Evolutionary conservation across 108 stramenopile genomes (phyloP).

Genomic region (Chaetoceros tenuissimus): DNA sequence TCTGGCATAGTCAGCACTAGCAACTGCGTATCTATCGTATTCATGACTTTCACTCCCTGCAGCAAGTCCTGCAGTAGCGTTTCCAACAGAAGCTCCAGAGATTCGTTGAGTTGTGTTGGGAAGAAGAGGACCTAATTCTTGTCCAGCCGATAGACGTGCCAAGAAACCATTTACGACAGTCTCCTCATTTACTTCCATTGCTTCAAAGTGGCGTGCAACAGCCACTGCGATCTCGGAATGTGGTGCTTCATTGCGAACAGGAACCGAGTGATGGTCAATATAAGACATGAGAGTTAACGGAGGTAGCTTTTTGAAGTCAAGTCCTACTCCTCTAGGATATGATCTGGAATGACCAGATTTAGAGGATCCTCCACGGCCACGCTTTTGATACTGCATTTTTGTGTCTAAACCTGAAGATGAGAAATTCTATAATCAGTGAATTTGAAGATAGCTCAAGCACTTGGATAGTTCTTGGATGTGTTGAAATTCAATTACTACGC

Average conservation of each 20-base stretch:
- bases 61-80: slow-evolving; percentile 7
- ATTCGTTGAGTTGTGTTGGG: background rate
- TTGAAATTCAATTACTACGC: no score
- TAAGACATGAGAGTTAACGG: slow-evolving; percentile 69
- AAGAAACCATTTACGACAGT: slow-evolving; percentile 78
- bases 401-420: no score
- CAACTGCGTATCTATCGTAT: slow-evolving; percentile 2
- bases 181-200: slow-evolving; percentile 79
- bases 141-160: slow-evolving; percentile 40
- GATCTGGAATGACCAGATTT: slow-evolving; percentile 27
- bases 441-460: no score
- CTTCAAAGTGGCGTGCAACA: slow-evolving; percentile 86
- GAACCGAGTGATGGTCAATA: slow-evolving; percentile 84
- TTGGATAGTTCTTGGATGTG: no score
- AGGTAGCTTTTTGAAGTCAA: slow-evolving; percentile 77
- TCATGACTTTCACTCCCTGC: background rate
- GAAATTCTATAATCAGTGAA: no score
- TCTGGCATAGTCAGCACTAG: slow-evolving; percentile 65
- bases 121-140: background rate
- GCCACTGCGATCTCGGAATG: slow-evolving; percentile 77
- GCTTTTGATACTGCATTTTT: background rate
- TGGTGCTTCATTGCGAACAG: slow-evolving; percentile 66
- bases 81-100: background rate
- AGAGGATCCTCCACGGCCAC: background rate
- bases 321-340: slow-evolving; percentile 76